Conservation (phyloP, 441 rosid species). For the Isatis lusitanica region DNA sequence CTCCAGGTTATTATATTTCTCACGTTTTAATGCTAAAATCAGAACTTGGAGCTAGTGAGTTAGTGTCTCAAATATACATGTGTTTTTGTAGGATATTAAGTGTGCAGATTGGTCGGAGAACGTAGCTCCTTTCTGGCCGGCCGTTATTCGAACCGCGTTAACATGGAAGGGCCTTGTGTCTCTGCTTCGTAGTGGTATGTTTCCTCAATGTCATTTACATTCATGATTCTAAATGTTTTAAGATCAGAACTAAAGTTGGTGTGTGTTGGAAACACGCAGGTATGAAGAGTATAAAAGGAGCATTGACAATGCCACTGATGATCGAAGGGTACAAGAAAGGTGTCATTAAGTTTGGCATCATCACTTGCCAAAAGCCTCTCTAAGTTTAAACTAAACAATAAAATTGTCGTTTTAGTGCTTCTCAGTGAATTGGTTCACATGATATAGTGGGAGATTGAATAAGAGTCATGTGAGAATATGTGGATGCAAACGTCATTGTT, state of each 20-base stretch:
- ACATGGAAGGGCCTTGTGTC: slow-evolving; percentile 84
- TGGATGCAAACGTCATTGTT: not conserved
- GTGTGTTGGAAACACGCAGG: slow-evolving; percentile 42
- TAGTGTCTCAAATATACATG: not conserved
- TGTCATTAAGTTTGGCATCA: slow-evolving; percentile 68
- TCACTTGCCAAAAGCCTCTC: slow-evolving; percentile 73
- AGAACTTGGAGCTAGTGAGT: not conserved
- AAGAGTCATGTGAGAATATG: not conserved
- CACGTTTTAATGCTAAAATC: not conserved
- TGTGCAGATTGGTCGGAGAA: slow-evolving; percentile 78
- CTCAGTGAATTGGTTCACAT: not conserved
- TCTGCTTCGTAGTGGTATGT: slow-evolving; percentile 63
- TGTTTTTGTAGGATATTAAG: slow-evolving; percentile 58
- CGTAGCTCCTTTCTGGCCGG: slow-evolving; percentile 95
- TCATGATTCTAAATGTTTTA: not conserved
- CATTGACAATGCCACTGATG: slow-evolving; percentile 87
- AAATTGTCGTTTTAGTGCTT: not conserved
- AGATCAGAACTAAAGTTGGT: not conserved
- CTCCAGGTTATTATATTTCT: slow-evolving; percentile 48
- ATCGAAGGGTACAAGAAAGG: slow-evolving; percentile 84
- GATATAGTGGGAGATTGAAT: slow-evolving; percentile 5
- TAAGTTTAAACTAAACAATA: not conserved
- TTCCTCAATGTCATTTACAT: not conserved
- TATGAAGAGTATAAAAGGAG: slow-evolving; percentile 72
- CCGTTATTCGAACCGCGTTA: slow-evolving; percentile 70